phyloP scores from a whole-genome alignment of 208 protist genomes.

The Acanthamoeba royreba region DNA sequence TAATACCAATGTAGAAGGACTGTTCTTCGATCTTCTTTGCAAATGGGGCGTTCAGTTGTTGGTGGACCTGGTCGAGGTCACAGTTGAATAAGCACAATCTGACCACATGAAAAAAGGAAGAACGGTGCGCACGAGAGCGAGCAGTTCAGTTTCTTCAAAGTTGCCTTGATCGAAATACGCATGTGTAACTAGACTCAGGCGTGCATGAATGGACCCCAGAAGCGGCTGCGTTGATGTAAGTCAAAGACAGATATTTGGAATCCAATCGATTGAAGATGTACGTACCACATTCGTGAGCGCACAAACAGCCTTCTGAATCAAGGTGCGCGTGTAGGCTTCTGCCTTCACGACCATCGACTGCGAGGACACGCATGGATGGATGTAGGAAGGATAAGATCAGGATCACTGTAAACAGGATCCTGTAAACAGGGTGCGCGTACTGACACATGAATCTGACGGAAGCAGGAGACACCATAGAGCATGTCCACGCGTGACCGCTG shows the following conservation, averaged over 20 bases:
- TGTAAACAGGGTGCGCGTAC: too few relatives aligned
- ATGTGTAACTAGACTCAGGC: not conserved
- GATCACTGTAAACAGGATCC: too few relatives aligned
- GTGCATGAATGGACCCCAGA: not conserved
- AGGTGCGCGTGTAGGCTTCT: conserved; percentile 7
- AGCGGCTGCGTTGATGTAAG: not conserved
- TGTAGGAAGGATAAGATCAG: too few relatives aligned
- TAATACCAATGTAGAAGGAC: not conserved
- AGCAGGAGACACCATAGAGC: conserved; percentile 18
- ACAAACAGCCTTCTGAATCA: not conserved
- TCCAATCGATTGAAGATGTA: not conserved
- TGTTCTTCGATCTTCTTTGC: not conserved
- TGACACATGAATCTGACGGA: not conserved
- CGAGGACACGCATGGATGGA: too few relatives aligned
- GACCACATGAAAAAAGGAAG: not conserved
- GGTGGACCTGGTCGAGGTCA: not conserved
- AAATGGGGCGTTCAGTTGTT: not conserved
- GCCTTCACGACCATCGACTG: not conserved
- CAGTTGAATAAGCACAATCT: not conserved
- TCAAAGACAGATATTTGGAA: not conserved
- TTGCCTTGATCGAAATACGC: conserved; percentile 39
- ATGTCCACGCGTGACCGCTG: not conserved
- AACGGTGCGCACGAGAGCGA: not conserved
- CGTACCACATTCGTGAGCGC: conserved; percentile 36
- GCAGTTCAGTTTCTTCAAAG: not conserved